Conservation (phyloP, 495 filamentous ascomycete species). For the Talaromyces thailandensis region DNA sequence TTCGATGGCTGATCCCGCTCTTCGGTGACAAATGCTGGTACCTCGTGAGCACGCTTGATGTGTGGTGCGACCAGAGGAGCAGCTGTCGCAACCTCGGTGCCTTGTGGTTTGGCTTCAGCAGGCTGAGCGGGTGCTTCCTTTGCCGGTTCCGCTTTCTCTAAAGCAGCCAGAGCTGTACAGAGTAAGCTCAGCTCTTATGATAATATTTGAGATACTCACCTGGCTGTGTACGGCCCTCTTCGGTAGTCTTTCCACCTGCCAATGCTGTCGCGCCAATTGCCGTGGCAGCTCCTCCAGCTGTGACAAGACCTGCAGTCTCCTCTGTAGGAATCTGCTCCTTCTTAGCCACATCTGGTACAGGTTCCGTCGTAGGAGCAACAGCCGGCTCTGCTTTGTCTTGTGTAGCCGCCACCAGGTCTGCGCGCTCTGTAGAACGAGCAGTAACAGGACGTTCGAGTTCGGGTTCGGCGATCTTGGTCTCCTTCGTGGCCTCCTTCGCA, state of each 20-base stretch:
- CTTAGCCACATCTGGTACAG: constrained; percentile 7
- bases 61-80: constrained; percentile 11
- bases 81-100: constrained; percentile 1
- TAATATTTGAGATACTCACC: constrained; percentile 2
- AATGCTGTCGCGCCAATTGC: constrained; percentile 14
- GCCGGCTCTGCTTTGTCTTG: constrained; percentile 22
- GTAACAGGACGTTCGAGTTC: constrained; percentile 17
- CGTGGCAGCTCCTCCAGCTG: constrained; percentile 15
- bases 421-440: not conserved
- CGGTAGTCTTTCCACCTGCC: constrained; percentile 7
- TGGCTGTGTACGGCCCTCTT: constrained; percentile 12
- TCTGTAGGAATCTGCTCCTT: not conserved
- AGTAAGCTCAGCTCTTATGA: constrained; percentile 6
- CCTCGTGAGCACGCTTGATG: constrained; percentile 20
- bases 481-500: constrained; percentile 14
- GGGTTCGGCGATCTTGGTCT: constrained; percentile 14
- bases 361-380: constrained; percentile 13
- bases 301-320: constrained; percentile 4
- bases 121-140: constrained; percentile 11
- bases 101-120: not conserved
- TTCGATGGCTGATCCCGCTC: constrained; percentile 19
- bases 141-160: constrained; percentile 24
- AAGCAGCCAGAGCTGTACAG: constrained; percentile 12
- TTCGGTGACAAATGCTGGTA: constrained; percentile 10
- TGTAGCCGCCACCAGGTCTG: constrained; percentile 10